phyloP scores from a whole-genome alignment of 768 basidiomycete species.

The Boletus speciosus region DNA sequence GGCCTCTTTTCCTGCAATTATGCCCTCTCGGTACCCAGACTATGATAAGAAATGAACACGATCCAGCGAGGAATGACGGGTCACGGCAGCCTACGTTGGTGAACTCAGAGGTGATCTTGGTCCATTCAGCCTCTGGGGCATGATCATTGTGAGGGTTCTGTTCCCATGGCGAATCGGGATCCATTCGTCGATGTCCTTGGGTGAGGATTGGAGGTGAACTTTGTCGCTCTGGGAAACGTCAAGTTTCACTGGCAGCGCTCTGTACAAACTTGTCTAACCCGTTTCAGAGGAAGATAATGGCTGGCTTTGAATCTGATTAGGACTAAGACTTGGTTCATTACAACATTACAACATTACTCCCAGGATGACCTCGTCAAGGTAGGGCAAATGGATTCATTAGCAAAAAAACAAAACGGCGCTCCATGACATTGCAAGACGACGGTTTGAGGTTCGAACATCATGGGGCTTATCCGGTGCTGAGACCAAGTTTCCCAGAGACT shows the following conservation, averaged over 20 bases:
- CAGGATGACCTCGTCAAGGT: too few relatives aligned
- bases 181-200: slow-evolving; percentile 11
- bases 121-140: slow-evolving; percentile 58
- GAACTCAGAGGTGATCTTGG: slow-evolving; percentile 63
- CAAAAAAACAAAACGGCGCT: too few relatives aligned
- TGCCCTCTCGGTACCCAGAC: slow-evolving; percentile 97
- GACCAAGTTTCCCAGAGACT: too few relatives aligned
- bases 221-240: background rate
- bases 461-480: too few relatives aligned
- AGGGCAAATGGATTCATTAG: too few relatives aligned
- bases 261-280: background rate
- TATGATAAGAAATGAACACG: slow-evolving; percentile 28
- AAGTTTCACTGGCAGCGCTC: background rate
- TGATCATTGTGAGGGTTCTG: slow-evolving; percentile 37
- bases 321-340: too few relatives aligned
- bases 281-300: too few relatives aligned
- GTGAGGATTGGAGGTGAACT: background rate
- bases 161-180: slow-evolving; percentile 57
- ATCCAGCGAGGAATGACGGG: background rate
- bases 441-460: too few relatives aligned
- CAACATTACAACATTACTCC: too few relatives aligned
- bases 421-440: too few relatives aligned
- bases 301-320: too few relatives aligned
- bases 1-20: slow-evolving; percentile 85
- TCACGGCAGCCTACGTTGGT: slow-evolving; percentile 50